Conservation (phyloP, 148 eudicot genomes). For the Gaultheria prostrata region DNA sequence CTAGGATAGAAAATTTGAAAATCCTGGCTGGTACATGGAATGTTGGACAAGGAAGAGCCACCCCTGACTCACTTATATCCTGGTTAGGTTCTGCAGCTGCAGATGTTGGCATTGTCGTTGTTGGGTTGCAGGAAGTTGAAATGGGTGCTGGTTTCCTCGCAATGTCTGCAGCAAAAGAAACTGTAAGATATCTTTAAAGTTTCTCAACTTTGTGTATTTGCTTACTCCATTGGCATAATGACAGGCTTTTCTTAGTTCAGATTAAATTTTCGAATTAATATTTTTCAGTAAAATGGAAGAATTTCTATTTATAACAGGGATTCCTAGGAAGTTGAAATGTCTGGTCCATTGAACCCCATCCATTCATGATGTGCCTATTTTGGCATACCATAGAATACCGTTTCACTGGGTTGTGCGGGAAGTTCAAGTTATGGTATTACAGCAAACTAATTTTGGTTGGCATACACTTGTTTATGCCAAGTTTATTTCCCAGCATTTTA, state of each 20-base stretch:
- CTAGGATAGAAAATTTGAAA: conserved; percentile 68
- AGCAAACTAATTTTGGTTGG: neutral
- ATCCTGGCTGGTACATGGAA: conserved; percentile 97
- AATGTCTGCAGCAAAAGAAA: conserved; percentile 98
- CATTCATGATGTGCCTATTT: neutral
- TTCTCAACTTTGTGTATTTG: neutral
- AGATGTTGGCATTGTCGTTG: conserved; percentile 69
- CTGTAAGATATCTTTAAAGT: conserved; percentile 46
- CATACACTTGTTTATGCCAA: neutral
- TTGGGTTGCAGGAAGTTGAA: conserved; percentile 96
- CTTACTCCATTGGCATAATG: neutral
- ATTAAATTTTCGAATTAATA: neutral
- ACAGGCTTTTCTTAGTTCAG: neutral
- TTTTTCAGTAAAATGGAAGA: neutral
- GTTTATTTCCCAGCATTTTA: no score
- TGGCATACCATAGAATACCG: neutral
- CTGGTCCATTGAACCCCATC: neutral
- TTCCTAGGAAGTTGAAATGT: neutral
- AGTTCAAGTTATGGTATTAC: neutral
- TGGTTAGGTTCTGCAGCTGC: conserved; percentile 85
- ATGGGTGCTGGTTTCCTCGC: conserved; percentile 99
- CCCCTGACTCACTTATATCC: conserved; percentile 76
- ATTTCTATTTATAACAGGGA: neutral
- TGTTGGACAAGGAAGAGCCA: conserved; percentile 90
- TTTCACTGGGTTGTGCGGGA: neutral